Base-by-base conservation (phyloP, 2,329 filamentous ascomycete species). In the Arthrocladium fulminans region DNA sequence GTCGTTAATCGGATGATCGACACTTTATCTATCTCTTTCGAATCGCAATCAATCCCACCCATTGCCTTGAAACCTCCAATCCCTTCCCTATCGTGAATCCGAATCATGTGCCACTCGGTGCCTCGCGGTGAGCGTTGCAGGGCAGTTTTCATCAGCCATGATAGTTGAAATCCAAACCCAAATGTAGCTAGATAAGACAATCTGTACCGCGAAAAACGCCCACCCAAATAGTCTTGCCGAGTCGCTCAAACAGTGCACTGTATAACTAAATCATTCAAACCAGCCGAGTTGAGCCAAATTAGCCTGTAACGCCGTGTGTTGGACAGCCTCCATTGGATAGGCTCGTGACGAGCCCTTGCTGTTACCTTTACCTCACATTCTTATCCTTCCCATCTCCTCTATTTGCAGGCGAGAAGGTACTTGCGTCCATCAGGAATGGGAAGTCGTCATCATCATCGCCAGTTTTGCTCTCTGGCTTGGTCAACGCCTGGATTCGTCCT, bases 341-440 rank as follows among this genome's bases (percentile, higher is more conserved):
- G 6, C 17, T 35, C 32, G n/a, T 35, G 7, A n/a, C n/a, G 27
- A 29, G 27, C 27, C 27, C 7, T 29, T 7, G 34, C 37, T 40
- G 9, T n/a, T 40, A 19, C n/a, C 37, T 22, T 20, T 15, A 20
- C 9, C 22, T 40, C 41, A 32, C 24, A 15, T 44, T 17, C n/a
- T 32, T 20, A 7, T n/a, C 6, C 7, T 32, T 45, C 13, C 4
- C 15, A 5, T 45, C 41, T 30, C 24, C 41, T 19, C 27, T 29
- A 19, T 45, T 45, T n/a, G 29, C 7, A n/a, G n/a, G n/a, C 12
- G 20, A 9, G 44, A 46, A 46, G 6, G 37, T 35, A 41, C 56
- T 58, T 41, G 42, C 52, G 27, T 58, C 56, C 52, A 58, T 57
- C 7, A 55, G 51, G 49, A 58, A 58, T 20, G 56, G 54, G 6